Percentiles rank a stretch among this genome's conserved stretches.
phyloP scores from a whole-genome alignment of 257 asterid genomes.

The Marsdenia floribunda region DNA sequence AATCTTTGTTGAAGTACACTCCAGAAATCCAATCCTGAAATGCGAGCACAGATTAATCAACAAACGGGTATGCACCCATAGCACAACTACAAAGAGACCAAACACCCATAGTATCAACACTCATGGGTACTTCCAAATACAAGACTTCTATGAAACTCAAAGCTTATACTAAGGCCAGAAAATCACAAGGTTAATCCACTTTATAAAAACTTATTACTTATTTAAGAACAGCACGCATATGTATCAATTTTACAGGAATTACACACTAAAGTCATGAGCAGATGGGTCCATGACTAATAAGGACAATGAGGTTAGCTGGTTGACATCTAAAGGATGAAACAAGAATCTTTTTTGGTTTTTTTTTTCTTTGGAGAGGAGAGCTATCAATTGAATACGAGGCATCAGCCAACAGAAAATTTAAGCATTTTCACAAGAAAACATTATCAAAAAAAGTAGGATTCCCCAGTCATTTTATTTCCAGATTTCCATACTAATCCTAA shows the following conservation, averaged over 20 bases:
- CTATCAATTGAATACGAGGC: not conserved
- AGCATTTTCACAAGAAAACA: not conserved
- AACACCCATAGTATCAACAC: not conserved
- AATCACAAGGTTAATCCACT: not conserved
- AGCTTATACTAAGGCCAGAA: not conserved
- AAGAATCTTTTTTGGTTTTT: not conserved
- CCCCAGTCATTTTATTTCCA: not conserved
- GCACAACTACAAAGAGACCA: not conserved
- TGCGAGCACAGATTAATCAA: conserved; percentile 20
- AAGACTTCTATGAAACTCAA: not conserved
- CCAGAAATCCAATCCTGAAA: conserved; percentile 75
- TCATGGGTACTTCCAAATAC: not conserved
- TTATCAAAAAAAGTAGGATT: not conserved
- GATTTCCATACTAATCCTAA: not conserved
- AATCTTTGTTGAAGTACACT: conserved; percentile 71
- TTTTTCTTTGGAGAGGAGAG: not conserved
- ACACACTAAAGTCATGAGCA: not conserved
- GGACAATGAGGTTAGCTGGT: not conserved
- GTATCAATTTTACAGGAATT: not conserved
- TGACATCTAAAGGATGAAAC: not conserved
- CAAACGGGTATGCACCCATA: too few species aligned
- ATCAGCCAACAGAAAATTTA: not conserved
- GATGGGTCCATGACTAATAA: not conserved
- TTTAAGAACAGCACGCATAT: too few species aligned
- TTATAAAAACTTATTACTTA: too few species aligned